Conservation (phyloP, 176 grass and related monocot genomes). For the Zizania latifolia region DNA sequence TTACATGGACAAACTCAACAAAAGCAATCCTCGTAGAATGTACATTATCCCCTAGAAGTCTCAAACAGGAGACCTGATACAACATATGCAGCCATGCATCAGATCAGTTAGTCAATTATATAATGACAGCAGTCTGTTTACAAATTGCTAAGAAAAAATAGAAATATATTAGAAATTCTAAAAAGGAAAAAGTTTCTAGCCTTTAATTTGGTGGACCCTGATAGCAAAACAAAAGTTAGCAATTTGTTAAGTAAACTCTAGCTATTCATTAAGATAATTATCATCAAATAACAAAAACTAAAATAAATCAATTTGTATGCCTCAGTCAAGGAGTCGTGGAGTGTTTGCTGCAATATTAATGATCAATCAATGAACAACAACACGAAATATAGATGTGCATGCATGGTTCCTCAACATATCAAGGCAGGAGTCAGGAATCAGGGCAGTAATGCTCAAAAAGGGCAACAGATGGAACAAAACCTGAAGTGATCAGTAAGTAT, state of each 20-base stretch:
- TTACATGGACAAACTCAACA: conserved; percentile 91
- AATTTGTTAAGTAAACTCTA: background rate
- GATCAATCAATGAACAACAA: too few relatives aligned
- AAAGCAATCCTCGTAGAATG: conserved; percentile 90
- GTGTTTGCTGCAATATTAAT: too few relatives aligned
- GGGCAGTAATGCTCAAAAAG: too few relatives aligned
- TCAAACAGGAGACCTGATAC: conserved; percentile 72
- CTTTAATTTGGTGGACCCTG: background rate
- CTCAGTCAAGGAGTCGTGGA: too few relatives aligned
- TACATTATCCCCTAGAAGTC: conserved; percentile 85
- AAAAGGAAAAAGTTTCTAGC: background rate
- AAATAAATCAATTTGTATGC: too few relatives aligned
- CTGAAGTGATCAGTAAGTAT: too few relatives aligned
- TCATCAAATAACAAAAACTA: background rate
- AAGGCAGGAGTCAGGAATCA: too few relatives aligned
- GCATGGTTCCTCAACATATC: too few relatives aligned
- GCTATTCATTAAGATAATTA: background rate
- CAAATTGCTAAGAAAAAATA: background rate
- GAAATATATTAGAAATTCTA: background rate
- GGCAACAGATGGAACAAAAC: too few relatives aligned
- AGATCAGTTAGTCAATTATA: background rate
- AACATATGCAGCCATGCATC: background rate
- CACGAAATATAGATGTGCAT: too few relatives aligned
- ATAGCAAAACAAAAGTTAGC: background rate
- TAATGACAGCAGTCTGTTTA: background rate